Evolutionary conservation across 1,284 basidiomycete genomes (phyloP).

Genomic region (Athelia sp.): DNA sequence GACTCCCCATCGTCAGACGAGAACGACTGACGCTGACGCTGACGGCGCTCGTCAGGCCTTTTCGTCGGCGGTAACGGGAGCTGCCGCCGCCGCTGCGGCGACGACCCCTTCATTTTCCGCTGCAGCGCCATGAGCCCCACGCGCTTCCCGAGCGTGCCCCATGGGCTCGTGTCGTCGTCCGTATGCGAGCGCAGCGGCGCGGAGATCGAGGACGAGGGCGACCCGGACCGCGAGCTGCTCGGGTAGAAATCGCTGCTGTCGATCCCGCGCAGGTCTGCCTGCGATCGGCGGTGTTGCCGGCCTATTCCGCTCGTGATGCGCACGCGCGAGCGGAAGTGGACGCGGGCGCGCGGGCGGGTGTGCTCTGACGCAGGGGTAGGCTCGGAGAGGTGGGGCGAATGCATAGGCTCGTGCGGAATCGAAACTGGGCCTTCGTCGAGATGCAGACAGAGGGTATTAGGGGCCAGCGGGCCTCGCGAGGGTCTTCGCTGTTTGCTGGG

Average conservation of each 20-base stretch:
- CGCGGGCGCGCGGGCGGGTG: conserved; percentile 18
- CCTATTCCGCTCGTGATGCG: conserved; percentile 47
- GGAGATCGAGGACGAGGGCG: conserved; percentile 68
- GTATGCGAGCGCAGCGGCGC: conserved; percentile 58
- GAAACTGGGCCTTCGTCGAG: conserved; percentile 1
- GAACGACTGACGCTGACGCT: neutral
- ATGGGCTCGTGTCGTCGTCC: conserved; percentile 42
- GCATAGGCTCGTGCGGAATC: neutral
- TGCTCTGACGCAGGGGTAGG: neutral
- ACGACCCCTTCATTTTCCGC: neutral
- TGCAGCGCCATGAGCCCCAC: conserved; percentile 24
- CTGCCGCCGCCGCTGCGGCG: neutral
- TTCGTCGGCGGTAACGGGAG: neutral
- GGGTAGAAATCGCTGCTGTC: conserved; percentile 12
- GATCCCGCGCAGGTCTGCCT: conserved; percentile 9
- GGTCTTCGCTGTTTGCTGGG: neutral
- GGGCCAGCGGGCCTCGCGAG: neutral
- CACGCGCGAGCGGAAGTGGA: conserved; percentile 52
- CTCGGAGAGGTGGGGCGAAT: neutral
- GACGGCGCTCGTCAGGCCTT: neutral
- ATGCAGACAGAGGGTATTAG: conserved; percentile 6
- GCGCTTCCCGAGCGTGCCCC: conserved; percentile 55
- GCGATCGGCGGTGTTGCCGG: conserved; percentile 19
- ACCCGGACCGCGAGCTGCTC: conserved; percentile 49
- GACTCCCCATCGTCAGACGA: conserved; percentile 5